A percentile compares a stretch with the other conserved stretches of the same genome.
These are phyloP conservation scores for Opeltia flavorubescens DNA, from an alignment of 495 filamentous ascomycete species.

Conservation along the genomic window DNA sequence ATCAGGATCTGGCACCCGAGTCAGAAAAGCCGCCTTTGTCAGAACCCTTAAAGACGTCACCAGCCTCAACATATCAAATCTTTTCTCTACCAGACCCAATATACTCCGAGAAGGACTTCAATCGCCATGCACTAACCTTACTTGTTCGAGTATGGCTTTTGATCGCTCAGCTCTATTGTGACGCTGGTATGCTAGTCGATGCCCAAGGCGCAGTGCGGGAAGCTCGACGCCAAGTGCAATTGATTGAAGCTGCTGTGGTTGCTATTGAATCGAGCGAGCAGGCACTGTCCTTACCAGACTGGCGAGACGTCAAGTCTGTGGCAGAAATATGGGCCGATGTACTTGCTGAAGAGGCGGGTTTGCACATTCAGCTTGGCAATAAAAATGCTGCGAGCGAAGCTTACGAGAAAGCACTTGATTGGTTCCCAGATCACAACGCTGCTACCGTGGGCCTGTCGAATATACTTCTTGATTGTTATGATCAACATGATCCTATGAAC, in stretches of 20 bases:
- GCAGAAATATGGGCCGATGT: conserved; percentile 75
- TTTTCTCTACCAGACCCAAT: conserved; percentile 11
- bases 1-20: conserved; percentile 25
- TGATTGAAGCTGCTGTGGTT: conserved; percentile 29
- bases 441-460: conserved; percentile 74
- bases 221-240: conserved; percentile 52
- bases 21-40: conserved; percentile 23
- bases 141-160: conserved; percentile 80
- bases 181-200: conserved; percentile 64
- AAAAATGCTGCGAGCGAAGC: conserved; percentile 53
- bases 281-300: conserved; percentile 45
- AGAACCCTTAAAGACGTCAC: not conserved
- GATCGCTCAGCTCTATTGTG: conserved; percentile 73
- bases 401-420: conserved; percentile 68
- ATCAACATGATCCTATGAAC: conserved; percentile 26
- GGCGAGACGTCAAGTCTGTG: conserved; percentile 59
- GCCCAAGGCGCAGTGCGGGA: conserved; percentile 66
- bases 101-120: conserved; percentile 29
- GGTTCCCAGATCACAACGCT: conserved; percentile 58
- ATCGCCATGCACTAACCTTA: conserved; percentile 43
- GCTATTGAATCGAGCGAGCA: conserved; percentile 34
- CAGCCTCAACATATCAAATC: not conserved
- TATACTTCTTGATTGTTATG: conserved; percentile 76
- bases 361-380: conserved; percentile 44
- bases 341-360: conserved; percentile 56